These are phyloP conservation scores for Cymbomonas tetramitiformis DNA, from an alignment of 139 green algal genomes.

Conservation along the genomic window DNA sequence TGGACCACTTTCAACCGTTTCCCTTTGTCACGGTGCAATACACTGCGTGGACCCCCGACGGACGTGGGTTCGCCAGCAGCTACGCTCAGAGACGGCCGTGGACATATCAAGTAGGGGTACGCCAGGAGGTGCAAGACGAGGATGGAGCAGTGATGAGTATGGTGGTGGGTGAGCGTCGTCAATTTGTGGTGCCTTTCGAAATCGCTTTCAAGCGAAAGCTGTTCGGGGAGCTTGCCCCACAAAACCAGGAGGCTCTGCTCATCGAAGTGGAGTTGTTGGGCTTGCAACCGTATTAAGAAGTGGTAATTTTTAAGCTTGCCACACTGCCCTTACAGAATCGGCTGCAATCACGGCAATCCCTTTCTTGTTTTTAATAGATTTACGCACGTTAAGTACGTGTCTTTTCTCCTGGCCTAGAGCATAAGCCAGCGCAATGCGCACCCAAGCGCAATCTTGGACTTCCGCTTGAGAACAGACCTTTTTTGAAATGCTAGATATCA, in stretches of 20 bases:
- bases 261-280: conserved; percentile 17
- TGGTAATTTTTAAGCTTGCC: too few relatives aligned
- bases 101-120: conserved; percentile 20
- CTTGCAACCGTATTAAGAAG: conserved; percentile 19
- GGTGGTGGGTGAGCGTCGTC: conserved; percentile 20
- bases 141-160: conserved; percentile 24
- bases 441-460: too few relatives aligned
- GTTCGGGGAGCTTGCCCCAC: conserved; percentile 15
- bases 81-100: background rate
- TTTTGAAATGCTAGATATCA: too few relatives aligned
- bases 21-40: conserved; percentile 8
- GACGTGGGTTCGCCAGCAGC: background rate
- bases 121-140: conserved; percentile 24
- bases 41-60: background rate
- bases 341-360: too few relatives aligned
- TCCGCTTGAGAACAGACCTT: too few relatives aligned
- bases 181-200: conserved; percentile 20
- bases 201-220: conserved; percentile 17
- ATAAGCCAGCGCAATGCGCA: too few relatives aligned
- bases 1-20: conserved; percentile 10
- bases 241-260: conserved; percentile 8
- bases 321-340: too few relatives aligned
- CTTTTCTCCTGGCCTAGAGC: too few relatives aligned
- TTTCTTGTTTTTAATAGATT: too few relatives aligned
- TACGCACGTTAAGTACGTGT: too few relatives aligned